Evolutionary conservation across 2,329 filamentous ascomycete genomes (phyloP).

Genomic region (Aureobasidium sp.): DNA sequence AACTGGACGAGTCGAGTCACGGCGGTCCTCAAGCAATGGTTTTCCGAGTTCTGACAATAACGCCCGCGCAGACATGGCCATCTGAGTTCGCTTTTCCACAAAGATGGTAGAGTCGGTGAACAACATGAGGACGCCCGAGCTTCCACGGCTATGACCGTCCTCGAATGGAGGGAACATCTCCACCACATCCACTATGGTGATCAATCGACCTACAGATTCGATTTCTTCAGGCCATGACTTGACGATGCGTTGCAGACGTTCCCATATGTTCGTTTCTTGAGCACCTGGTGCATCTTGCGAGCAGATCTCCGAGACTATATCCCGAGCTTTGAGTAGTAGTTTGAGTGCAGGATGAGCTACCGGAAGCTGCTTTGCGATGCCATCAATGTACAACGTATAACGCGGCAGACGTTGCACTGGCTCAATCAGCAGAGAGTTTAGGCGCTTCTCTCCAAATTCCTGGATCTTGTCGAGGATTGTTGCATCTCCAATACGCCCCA

Average conservation of each 20-base stretch:
- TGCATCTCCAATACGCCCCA: slow-evolving; percentile 69
- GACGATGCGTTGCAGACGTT: slow-evolving; percentile 67
- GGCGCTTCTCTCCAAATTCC: slow-evolving; percentile 78
- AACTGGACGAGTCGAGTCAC: slow-evolving; percentile 35
- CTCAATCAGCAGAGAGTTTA: slow-evolving; percentile 90
- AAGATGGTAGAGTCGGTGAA: slow-evolving; percentile 79
- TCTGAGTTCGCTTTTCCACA: slow-evolving; percentile 60
- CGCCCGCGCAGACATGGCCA: slow-evolving; percentile 63
- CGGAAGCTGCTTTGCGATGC: slow-evolving; percentile 80
- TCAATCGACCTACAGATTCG: slow-evolving; percentile 57
- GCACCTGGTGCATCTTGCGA: slow-evolving; percentile 69
- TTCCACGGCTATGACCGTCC: slow-evolving; percentile 35
- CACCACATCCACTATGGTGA: slow-evolving; percentile 72
- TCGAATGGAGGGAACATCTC: slow-evolving; percentile 70
- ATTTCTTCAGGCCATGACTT: slow-evolving; percentile 69
- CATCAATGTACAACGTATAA: slow-evolving; percentile 94
- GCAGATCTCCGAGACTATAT: slow-evolving; percentile 94
- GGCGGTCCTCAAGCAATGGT: slow-evolving; percentile 50
- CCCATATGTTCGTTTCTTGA: slow-evolving; percentile 67
- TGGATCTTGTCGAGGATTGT: slow-evolving; percentile 75
- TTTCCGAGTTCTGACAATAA: slow-evolving; percentile 81
- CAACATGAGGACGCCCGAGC: slow-evolving; percentile 66
- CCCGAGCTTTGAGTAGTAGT: slow-evolving; percentile 76
- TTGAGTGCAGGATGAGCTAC: slow-evolving; percentile 79
- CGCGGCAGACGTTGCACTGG: slow-evolving; percentile 89